phyloP scores from a whole-genome alignment of 495 filamentous ascomycete species.

The Neurospora cerealis region DNA sequence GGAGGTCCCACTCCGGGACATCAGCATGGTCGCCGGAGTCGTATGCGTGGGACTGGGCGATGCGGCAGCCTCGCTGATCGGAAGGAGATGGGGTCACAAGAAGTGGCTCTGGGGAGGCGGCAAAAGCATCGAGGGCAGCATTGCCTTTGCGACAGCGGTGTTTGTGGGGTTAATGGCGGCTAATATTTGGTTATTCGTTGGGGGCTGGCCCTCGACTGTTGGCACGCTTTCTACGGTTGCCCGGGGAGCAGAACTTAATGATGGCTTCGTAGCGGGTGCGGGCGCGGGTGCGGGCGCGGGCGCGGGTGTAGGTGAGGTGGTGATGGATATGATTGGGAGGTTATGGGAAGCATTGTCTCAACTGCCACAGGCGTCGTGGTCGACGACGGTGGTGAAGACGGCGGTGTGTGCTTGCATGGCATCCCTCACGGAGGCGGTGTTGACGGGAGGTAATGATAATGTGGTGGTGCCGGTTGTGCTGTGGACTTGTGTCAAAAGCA shows the following conservation, averaged over 20 bases:
- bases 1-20: constrained; percentile 59
- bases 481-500: constrained; percentile 77
- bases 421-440: constrained; percentile 85
- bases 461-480: constrained; percentile 92
- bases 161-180: constrained; percentile 60
- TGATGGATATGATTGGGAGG: constrained; percentile 3
- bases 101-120: constrained; percentile 98
- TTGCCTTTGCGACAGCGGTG: constrained; percentile 77
- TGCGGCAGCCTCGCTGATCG: constrained; percentile 86
- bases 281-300: too few species aligned
- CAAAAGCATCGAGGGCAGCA: constrained; percentile 86
- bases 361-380: constrained; percentile 19
- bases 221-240: background rate
- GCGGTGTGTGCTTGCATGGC: constrained; percentile 64
- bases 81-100: constrained; percentile 69
- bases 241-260: constrained; percentile 14
- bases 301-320: constrained; percentile 8
- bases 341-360: background rate
- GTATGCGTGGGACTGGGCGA: constrained; percentile 94
- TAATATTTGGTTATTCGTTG: constrained; percentile 63
- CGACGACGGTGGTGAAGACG: constrained; percentile 44
- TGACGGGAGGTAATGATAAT: constrained; percentile 98
- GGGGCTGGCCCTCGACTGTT: constrained; percentile 49
- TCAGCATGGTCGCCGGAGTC: constrained; percentile 82
- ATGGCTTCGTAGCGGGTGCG: background rate